Base-by-base conservation (phyloP, 2,329 filamentous ascomycete genomes). In the Chaetomium olivaceum region DNA sequence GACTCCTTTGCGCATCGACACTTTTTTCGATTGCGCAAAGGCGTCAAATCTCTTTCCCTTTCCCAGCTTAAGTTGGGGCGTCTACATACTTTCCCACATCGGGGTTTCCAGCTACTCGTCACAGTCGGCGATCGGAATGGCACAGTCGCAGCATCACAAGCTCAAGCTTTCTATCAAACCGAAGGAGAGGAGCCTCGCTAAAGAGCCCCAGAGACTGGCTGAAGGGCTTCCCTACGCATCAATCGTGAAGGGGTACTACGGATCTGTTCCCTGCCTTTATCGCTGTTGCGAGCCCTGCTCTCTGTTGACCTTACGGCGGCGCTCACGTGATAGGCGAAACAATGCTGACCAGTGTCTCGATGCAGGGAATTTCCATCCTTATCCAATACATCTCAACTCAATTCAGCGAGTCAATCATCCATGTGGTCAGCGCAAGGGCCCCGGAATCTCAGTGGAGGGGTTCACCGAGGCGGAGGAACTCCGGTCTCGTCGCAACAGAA, bases 351-450 rank as follows among this genome's bases (percentile, higher is more conserved):
- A 11, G 21, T 21, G 14, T 62, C 63, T 43, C 67, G 31, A 43
- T 66, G 61, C 58, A 90, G 87, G 67, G 87, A 90, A 73, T 90
- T 90, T 62, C 87, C 87, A 9, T 88, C 87, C 25, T 76, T 90
- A 70, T 88, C 86, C 60, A 87, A 86, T 72, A 87, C 84, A 69
- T 79, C 85, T 54, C 84, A 86, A 72, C 76, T 86, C 52, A 77
- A 82, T 31, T 83, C 76, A 65, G 75, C 80, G 7, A 81, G 74
- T 55, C 81, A 81, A 67, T 77, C 81, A 16, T 83, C 83, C 5
- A 80, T 87, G 76, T 88, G 85, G 85, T 81, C 84, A 51, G 78
- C 79, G 29, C 78, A 79, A 67, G 81, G 80, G 7, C 78, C 82
- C 21, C 79, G 85, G 67, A 83, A 78, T 64, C 75, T 85, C 63